Evolutionary conservation across 2,329 filamentous ascomycete genomes (phyloP).

Genomic region (Xylaria sp.): DNA sequence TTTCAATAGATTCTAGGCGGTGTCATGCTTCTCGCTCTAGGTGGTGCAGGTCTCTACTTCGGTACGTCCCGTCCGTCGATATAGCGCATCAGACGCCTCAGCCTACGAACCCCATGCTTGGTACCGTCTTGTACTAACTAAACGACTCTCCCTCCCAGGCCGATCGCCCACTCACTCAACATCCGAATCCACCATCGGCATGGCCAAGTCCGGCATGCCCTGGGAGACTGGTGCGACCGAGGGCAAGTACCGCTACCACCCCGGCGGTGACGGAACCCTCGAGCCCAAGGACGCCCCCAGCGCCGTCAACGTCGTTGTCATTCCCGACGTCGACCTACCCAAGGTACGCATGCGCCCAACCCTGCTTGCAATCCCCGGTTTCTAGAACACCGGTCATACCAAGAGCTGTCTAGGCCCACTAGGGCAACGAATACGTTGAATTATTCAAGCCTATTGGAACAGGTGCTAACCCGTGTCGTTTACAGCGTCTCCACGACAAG

Average conservation of each 20-base stretch:
- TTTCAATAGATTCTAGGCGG: slow-evolving; percentile 79
- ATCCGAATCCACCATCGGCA: slow-evolving; percentile 78
- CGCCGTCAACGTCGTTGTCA: slow-evolving; percentile 91
- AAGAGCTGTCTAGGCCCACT: too few relatives aligned
- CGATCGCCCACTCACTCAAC: slow-evolving; percentile 83
- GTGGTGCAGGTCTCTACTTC: slow-evolving; percentile 89
- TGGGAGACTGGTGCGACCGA: slow-evolving; percentile 76
- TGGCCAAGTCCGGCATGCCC: slow-evolving; percentile 81
- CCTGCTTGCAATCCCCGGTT: too few relatives aligned
- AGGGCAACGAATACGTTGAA: too few relatives aligned
- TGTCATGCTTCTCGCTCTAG: slow-evolving; percentile 88
- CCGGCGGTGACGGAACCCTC: slow-evolving; percentile 78
- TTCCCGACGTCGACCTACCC: slow-evolving; percentile 91
- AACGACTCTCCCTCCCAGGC: slow-evolving; percentile 48
- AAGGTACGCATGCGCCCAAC: slow-evolving; percentile 72
- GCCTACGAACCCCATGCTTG: not conserved
- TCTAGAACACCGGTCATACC: too few relatives aligned
- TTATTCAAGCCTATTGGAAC: too few relatives aligned
- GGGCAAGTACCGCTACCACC: slow-evolving; percentile 80
- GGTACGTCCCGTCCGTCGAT: slow-evolving; percentile 54
- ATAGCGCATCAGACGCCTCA: not conserved
- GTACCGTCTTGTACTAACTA: not conserved
- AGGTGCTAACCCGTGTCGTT: slow-evolving; percentile 4
- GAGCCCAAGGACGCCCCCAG: slow-evolving; percentile 88
- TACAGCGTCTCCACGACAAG: slow-evolving; percentile 86